phyloP scores from a whole-genome alignment of 208 protist genomes.

The Trypanosoma cruzi region DNA sequence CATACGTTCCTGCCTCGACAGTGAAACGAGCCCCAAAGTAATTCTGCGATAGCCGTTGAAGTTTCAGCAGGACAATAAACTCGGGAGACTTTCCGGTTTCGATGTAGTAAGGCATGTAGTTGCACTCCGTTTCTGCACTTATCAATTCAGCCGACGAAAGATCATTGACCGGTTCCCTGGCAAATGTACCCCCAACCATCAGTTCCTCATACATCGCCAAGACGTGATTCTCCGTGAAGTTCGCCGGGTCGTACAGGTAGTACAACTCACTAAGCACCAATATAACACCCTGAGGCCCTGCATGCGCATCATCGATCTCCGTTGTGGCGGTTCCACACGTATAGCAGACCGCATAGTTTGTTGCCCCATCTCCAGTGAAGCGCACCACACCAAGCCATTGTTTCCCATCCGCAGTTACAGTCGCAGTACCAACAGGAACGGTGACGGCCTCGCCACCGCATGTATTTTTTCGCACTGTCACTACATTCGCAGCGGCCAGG shows the following conservation, averaged over 20 bases:
- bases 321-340: constrained; percentile 41
- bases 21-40: constrained; percentile 43
- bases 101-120: constrained; percentile 72
- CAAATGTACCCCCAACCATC: constrained; percentile 62
- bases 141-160: constrained; percentile 51
- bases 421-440: constrained; percentile 36
- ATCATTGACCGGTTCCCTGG: not conserved
- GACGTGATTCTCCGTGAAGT: constrained; percentile 47
- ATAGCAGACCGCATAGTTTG: constrained; percentile 75
- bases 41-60: constrained; percentile 18
- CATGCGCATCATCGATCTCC: constrained; percentile 57
- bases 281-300: constrained; percentile 36
- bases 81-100: constrained; percentile 28
- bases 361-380: constrained; percentile 27
- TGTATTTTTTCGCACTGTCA: constrained; percentile 41
- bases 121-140: constrained; percentile 53
- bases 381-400: constrained; percentile 79
- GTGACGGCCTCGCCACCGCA: constrained; percentile 54
- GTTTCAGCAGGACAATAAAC: constrained; percentile 28
- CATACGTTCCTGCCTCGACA: constrained; percentile 39
- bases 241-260: constrained; percentile 52
- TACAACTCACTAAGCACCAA: constrained; percentile 58
- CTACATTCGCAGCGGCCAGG: constrained; percentile 44
- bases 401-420: constrained; percentile 39
- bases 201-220: constrained; percentile 74